These are phyloP conservation scores for Ceratobasidium sp. DNA, from an alignment of 1,284 basidiomycete species.

Conservation along the genomic window DNA sequence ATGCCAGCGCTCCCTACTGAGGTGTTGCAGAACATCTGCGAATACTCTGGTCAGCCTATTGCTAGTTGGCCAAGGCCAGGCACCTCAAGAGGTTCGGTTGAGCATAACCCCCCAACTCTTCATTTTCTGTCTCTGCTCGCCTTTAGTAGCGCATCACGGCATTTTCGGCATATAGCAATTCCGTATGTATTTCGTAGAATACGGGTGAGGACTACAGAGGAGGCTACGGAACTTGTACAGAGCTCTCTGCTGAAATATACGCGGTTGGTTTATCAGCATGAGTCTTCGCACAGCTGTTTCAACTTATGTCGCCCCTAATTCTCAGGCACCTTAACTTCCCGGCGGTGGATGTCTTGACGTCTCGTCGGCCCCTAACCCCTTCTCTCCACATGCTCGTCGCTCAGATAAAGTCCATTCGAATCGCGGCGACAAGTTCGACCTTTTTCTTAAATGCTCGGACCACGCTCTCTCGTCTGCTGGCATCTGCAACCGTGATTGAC, in stretches of 20 bases:
- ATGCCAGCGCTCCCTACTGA: constrained; percentile 25
- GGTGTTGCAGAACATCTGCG: constrained; percentile 26
- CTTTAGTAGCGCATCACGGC: constrained; percentile 9
- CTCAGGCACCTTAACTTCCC: constrained; percentile 32
- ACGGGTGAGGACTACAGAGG: constrained; percentile 20
- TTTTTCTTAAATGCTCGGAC: constrained; percentile 20
- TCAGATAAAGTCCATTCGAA: constrained; percentile 12
- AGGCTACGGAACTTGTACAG: background rate
- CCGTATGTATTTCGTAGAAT: constrained; percentile 25
- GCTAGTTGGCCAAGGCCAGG: background rate
- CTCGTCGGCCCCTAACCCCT: constrained; percentile 12
- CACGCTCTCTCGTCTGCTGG: constrained; percentile 14
- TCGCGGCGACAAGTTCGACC: constrained; percentile 1
- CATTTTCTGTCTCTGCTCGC: constrained; percentile 18
- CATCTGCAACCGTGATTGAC: background rate
- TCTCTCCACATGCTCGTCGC: background rate
- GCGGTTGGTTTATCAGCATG: constrained; percentile 4
- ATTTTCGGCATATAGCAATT: background rate
- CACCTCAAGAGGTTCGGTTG: too few relatives aligned
- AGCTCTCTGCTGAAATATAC: constrained; percentile 9
- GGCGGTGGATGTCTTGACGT: constrained; percentile 22
- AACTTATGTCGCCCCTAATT: background rate
- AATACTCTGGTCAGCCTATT: constrained; percentile 8
- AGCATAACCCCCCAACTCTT: background rate
- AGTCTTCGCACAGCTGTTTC: background rate